Evolutionary conservation across 2,329 filamentous ascomycete species (phyloP).

Genomic region (Fusarium poae): DNA sequence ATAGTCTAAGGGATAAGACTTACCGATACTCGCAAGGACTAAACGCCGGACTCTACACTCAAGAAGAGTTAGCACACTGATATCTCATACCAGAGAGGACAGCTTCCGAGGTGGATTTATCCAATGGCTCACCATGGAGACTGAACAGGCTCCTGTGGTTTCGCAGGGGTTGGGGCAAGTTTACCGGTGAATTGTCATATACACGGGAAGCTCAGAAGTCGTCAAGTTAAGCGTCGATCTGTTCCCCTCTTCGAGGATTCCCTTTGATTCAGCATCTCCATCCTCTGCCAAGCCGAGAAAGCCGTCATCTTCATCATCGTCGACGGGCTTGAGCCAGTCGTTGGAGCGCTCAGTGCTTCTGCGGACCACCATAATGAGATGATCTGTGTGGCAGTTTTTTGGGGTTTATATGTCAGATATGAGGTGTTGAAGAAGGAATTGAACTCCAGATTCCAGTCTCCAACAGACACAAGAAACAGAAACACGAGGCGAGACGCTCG

Average conservation of each 20-base stretch:
- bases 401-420: background rate
- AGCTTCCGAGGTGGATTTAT: conserved; percentile 1
- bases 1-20: background rate
- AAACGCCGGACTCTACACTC: conserved; percentile 48
- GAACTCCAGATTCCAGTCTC: background rate
- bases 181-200: conserved; percentile 51
- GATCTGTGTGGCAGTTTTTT: background rate
- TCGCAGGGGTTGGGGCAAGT: conserved; percentile 17
- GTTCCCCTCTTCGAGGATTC: conserved; percentile 46
- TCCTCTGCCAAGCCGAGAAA: conserved; percentile 45
- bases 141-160: conserved; percentile 1
- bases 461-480: background rate
- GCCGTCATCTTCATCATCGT: conserved; percentile 47
- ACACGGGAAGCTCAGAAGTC: conserved; percentile 45
- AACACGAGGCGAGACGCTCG: conserved; percentile 19
- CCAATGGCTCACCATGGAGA: conserved; percentile 6
- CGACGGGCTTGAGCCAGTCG: conserved; percentile 45
- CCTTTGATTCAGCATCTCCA: conserved; percentile 43
- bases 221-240: conserved; percentile 43
- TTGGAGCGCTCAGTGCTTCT: conserved; percentile 41
- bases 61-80: conserved; percentile 44
- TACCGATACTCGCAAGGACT: conserved; percentile 49
- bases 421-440: conserved; percentile 10
- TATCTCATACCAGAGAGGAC: background rate
- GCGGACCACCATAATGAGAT: conserved; percentile 38